Evolutionary conservation across 768 basidiomycete species (phyloP).

Genomic region (Hypholoma fasciculare): DNA sequence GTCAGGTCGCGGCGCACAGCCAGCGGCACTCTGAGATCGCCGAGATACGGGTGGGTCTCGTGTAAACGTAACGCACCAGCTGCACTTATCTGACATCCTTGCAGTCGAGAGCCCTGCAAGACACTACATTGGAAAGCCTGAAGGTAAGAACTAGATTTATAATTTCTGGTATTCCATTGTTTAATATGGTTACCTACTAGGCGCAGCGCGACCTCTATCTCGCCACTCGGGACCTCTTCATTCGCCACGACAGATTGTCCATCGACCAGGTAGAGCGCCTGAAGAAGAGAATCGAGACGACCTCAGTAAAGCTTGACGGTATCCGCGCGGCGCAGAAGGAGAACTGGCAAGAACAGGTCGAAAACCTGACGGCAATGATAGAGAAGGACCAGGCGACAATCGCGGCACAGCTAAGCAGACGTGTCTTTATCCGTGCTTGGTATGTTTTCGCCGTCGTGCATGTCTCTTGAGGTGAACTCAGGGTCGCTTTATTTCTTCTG

Average conservation of each 20-base stretch:
- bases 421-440: slow-evolving; percentile 89
- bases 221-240: slow-evolving; percentile 83
- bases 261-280: slow-evolving; percentile 87
- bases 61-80: not conserved
- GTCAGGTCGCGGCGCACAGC: slow-evolving; percentile 63
- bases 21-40: slow-evolving; percentile 73
- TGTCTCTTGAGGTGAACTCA: too few species aligned
- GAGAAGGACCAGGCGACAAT: slow-evolving; percentile 89
- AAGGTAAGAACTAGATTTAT: slow-evolving; percentile 48
- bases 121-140: slow-evolving; percentile 72
- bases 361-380: slow-evolving; percentile 66
- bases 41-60: slow-evolving; percentile 63
- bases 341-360: slow-evolving; percentile 85
- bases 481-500: not conserved
- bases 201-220: slow-evolving; percentile 80
- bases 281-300: slow-evolving; percentile 81
- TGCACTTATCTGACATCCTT: slow-evolving; percentile 3
- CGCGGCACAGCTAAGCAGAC: slow-evolving; percentile 66
- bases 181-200: not conserved
- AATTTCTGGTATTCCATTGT: not conserved
- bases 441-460: slow-evolving; percentile 32
- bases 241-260: slow-evolving; percentile 86
- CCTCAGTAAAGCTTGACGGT: slow-evolving; percentile 73
- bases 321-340: slow-evolving; percentile 72
- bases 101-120: slow-evolving; percentile 65